phyloP scores from a whole-genome alignment of 768 basidiomycete genomes.

The Melanogaster broomeanus region DNA sequence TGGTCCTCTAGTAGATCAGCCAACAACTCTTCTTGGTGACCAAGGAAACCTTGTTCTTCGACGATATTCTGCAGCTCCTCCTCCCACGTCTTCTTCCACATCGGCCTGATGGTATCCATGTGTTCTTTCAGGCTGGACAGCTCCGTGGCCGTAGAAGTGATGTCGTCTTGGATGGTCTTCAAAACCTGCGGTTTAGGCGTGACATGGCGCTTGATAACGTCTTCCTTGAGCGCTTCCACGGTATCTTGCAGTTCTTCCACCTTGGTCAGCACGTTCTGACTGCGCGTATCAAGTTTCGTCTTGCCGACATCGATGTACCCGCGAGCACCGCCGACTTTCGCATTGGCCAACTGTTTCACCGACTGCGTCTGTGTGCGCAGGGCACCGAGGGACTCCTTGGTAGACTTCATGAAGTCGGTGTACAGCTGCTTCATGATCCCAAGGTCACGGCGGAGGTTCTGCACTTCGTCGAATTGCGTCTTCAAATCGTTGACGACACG shows the following conservation, averaged over 20 bases:
- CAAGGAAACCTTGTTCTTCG: constrained; percentile 93
- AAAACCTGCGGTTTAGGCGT: constrained; percentile 77
- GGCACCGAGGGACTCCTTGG: constrained; percentile 79
- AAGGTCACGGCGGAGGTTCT: constrained; percentile 89
- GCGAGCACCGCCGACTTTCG: constrained; percentile 82
- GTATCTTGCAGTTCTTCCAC: constrained; percentile 93
- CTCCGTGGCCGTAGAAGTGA: constrained; percentile 64
- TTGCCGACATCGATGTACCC: constrained; percentile 92
- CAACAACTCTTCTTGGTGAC: constrained; percentile 90
- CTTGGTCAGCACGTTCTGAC: constrained; percentile 87
- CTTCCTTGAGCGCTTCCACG: constrained; percentile 86
- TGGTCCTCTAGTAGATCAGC: constrained; percentile 89
- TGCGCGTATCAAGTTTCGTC: constrained; percentile 84
- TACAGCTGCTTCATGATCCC: constrained; percentile 95
- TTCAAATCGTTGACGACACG: constrained; percentile 82
- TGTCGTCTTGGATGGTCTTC: constrained; percentile 70
- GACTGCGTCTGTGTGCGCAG: constrained; percentile 84
- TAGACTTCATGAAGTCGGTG: constrained; percentile 89
- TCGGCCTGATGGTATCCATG: constrained; percentile 87
- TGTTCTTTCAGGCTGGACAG: constrained; percentile 80
- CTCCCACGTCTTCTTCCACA: constrained; percentile 99
- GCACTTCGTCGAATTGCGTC: constrained; percentile 93
- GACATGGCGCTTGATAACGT: constrained; percentile 86
- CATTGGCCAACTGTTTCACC: constrained; percentile 83
- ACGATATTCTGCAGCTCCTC: constrained; percentile 95